Evolutionary conservation across 2,329 filamentous ascomycete species (phyloP).

Genomic region (Lasiodiplodia hormozganensis): DNA sequence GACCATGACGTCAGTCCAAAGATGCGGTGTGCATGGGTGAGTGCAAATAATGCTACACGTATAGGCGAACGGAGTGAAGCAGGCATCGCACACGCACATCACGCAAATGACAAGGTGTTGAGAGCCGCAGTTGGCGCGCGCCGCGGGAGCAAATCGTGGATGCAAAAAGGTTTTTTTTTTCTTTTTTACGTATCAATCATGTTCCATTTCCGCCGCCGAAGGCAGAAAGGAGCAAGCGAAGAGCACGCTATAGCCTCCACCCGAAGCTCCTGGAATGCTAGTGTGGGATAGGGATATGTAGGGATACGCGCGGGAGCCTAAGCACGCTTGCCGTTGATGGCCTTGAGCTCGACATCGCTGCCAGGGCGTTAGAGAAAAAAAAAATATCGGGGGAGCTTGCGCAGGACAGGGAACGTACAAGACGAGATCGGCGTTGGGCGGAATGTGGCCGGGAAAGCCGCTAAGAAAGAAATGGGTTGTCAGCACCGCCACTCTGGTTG

Average conservation of each 20-base stretch:
- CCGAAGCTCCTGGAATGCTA: conserved; percentile 21
- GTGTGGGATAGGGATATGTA: conserved; percentile 5
- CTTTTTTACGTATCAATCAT: conserved; percentile 5
- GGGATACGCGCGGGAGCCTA: conserved; percentile 33
- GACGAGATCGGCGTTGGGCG: conserved; percentile 75
- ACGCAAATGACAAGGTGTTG: neutral
- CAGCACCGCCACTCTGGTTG: conserved; percentile 32
- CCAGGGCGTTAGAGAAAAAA: conserved; percentile 9
- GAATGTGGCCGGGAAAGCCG: conserved; percentile 81
- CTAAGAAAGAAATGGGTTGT: conserved; percentile 51
- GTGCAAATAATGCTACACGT: conserved; percentile 12
- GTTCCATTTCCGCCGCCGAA: neutral
- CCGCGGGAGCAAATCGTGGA: neutral
- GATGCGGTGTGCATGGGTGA: conserved; percentile 13
- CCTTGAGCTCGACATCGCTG: conserved; percentile 74
- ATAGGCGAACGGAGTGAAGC: conserved; percentile 5
- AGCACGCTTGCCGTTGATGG: conserved; percentile 61
- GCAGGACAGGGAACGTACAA: conserved; percentile 67
- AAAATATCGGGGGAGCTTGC: neutral
- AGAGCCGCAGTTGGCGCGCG: conserved; percentile 3
- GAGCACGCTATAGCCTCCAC: conserved; percentile 14
- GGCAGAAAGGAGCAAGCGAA: neutral
- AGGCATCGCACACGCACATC: neutral
- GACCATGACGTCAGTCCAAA: conserved; percentile 18
- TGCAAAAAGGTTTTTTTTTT: neutral